A percentile compares a stretch with the other conserved stretches of the same genome.
Conservation (phyloP, 2,329 filamentous ascomycete genomes). For the Karstenula rhodostoma region DNA sequence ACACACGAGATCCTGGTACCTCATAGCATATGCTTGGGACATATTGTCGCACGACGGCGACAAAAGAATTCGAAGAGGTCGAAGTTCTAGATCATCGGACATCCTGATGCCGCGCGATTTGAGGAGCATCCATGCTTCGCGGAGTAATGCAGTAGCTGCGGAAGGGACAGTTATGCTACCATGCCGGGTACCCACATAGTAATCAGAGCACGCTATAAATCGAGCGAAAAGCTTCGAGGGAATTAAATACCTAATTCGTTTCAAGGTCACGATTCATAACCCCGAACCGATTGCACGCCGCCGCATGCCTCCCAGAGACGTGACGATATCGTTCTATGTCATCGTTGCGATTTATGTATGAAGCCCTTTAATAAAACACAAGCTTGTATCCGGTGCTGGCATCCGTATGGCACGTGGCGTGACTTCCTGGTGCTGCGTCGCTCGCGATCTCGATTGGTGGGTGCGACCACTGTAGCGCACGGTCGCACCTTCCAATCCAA, state of each 20-base stretch:
- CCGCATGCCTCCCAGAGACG: background rate
- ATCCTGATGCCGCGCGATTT: background rate
- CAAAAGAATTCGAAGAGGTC: background rate
- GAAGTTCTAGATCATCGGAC: background rate
- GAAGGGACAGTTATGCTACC: background rate
- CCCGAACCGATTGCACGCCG: background rate
- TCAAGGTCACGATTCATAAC: background rate
- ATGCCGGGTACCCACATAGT: background rate
- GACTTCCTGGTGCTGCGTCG: background rate
- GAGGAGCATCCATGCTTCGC: background rate
- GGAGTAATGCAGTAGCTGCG: background rate
- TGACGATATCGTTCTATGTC: no score
- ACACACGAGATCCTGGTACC: background rate
- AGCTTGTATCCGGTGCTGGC: background rate
- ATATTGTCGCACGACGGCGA: background rate
- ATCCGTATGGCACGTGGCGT: conserved; percentile 4
- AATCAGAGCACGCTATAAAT: background rate
- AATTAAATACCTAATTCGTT: background rate
- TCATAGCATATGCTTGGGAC: background rate
- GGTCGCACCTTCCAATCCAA: no score
- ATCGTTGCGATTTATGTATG: no score
- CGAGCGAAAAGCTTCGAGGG: background rate
- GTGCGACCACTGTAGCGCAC: conserved; percentile 20
- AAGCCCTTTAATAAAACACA: background rate
- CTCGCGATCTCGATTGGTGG: conserved; percentile 7